Conservation (phyloP, 225 moss, liverwort and hornwort genomes). For the Ulota crispa region DNA sequence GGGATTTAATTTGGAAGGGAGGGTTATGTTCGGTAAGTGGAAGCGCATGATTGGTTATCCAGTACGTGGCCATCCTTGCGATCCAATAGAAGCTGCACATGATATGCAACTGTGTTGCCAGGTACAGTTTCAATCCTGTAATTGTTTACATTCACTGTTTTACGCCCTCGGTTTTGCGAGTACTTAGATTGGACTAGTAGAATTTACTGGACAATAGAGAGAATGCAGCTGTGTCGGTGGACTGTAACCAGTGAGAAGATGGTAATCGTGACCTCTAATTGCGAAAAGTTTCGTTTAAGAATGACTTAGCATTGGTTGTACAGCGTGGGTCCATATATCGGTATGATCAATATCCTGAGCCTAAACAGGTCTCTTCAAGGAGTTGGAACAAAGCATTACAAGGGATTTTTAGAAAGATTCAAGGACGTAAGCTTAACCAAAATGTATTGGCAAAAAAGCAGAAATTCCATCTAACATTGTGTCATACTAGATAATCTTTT, state of each 20-base stretch:
- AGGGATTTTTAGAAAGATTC: neutral
- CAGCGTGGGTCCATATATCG: too few relatives aligned
- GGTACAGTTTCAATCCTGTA: slow-evolving; percentile 17
- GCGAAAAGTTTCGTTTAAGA: neutral
- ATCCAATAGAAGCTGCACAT: neutral
- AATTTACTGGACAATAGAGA: neutral
- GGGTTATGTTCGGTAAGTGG: neutral
- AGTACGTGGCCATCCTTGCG: neutral
- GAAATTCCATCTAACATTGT: neutral
- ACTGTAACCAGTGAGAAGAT: neutral
- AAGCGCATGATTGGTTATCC: neutral
- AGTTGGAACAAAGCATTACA: neutral
- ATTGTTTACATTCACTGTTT: neutral
- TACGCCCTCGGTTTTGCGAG: neutral
- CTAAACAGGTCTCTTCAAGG: too few relatives aligned
- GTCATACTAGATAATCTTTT: neutral
- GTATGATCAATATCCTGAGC: too few relatives aligned
- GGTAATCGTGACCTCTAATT: neutral
- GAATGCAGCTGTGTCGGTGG: neutral
- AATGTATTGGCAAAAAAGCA: neutral
- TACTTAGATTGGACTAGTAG: neutral
- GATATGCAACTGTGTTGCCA: neutral
- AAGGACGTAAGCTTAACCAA: neutral
- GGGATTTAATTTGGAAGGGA: neutral
- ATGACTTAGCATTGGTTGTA: neutral